Evolutionary conservation across 1,284 basidiomycete species (phyloP).

Genomic region (Pseudozyma hubeiensis): DNA sequence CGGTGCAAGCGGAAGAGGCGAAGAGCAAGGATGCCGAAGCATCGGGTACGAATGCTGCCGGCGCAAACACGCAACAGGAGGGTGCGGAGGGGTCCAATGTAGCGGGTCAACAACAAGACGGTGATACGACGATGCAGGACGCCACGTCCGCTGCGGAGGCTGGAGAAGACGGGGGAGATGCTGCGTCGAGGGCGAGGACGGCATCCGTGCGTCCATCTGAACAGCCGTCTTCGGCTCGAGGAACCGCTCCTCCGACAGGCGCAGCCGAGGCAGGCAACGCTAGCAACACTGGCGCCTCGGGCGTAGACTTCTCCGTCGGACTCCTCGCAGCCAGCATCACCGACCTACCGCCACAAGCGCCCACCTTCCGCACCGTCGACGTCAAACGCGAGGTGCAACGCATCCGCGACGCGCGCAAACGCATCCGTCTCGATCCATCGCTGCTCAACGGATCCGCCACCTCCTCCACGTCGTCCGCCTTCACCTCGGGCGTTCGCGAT

Average conservation of each 20-base stretch:
- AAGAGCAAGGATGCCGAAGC: slow-evolving; percentile 32
- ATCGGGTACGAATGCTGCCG: slow-evolving; percentile 4
- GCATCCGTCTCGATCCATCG: slow-evolving; percentile 59
- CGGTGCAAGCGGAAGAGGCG: slow-evolving; percentile 37
- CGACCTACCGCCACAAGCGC: slow-evolving; percentile 81
- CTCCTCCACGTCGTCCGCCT: slow-evolving; percentile 14
- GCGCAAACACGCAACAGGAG: slow-evolving; percentile 6
- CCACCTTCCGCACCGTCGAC: slow-evolving; percentile 85
- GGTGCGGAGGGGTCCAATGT: slow-evolving; percentile 6
- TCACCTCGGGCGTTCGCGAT: slow-evolving; percentile 54
- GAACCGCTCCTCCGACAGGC: slow-evolving; percentile 15
- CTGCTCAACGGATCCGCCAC: slow-evolving; percentile 20
- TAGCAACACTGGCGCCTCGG: slow-evolving; percentile 4
- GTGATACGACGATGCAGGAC: slow-evolving; percentile 46
- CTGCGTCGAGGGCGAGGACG: slow-evolving; percentile 17
- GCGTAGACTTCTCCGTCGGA: slow-evolving; percentile 44
- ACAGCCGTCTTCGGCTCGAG: slow-evolving; percentile 17
- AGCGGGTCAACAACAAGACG: slow-evolving; percentile 26
- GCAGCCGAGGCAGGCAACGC: slow-evolving; percentile 3
- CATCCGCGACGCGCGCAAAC: slow-evolving; percentile 80
- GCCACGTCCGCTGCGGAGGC: slow-evolving; percentile 5
- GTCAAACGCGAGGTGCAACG: slow-evolving; percentile 90
- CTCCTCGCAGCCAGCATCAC: slow-evolving; percentile 75
- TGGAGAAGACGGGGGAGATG: slow-evolving; percentile 14
- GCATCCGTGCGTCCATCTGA: slow-evolving; percentile 37